Base-by-base conservation (phyloP, 1,139 yeast genomes). In the Saccharomyces hybrid region DNA sequence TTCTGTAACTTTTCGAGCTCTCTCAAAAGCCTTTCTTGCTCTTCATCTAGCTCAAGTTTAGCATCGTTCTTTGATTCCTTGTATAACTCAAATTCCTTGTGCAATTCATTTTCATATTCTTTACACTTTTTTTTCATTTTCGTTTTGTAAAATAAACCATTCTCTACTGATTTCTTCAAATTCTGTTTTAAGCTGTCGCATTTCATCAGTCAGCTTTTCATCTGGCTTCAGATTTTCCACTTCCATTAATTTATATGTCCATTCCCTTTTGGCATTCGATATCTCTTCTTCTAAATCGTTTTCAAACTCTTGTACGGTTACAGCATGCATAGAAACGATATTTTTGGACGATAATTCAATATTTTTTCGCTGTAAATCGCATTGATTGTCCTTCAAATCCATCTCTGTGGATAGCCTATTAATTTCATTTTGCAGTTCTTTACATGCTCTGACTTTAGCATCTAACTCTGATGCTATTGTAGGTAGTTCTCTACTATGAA, bases 211-310 rank as follows among this genome's bases (percentile, higher is more conserved):
- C 1, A 61, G 47, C 14, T 54, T 55, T 21, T 60, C 60, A 55
- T 59, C 59, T 4, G 68, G 67, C 50, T 58, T 57, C 48, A 59
- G 26, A 28, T 57, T 56, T 32, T 62, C 62, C 11, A 60, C 42
- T 42, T 62, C 58, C 44, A 56, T 55, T 24, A 64, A 48, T 42
- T 63, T 49, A 14, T 50, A 53, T 29, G 60, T 64, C 61, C 63
- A 58, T n/a, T 56, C 52, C 19, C 53, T 47, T n/a, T 49, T 58
- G 12, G 52, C 52, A 3, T 50, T 56, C 27, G 59, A 56, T 12
- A 58, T 38, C 9, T 50, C 51, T 48, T 59, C 56, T 21, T 58
- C 58, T 48, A 64, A 49, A 31, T 58, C 55, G 38, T 58, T 63
- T 49, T 63, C 59, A 49, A 56, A 31, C 46, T 61, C 60, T 34